A percentile compares a stretch with the other conserved stretches of the same genome.
Evolutionary conservation across 2,329 filamentous ascomycete genomes (phyloP).

Genomic region (Atkinsonella hypoxylon): DNA sequence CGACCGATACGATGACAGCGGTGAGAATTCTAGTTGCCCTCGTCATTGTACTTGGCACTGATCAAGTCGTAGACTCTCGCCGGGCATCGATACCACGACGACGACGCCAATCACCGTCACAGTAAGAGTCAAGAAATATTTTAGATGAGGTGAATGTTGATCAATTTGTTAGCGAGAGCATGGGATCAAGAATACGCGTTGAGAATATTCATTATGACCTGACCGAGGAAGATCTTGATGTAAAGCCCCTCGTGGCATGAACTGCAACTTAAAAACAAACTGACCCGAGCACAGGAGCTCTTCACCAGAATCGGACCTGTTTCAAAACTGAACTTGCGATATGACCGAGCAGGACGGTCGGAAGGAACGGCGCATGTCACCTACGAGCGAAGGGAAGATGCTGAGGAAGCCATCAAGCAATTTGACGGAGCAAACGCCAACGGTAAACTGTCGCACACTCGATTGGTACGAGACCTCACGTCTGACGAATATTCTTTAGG

Average conservation of each 20-base stretch:
- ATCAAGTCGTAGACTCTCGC: constrained; percentile 24
- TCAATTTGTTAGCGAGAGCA: constrained; percentile 29
- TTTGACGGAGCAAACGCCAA: constrained; percentile 88
- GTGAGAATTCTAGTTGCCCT: constrained; percentile 24
- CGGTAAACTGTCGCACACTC: constrained; percentile 28
- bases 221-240: constrained; percentile 70
- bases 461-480: not conserved
- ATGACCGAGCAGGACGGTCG: constrained; percentile 81
- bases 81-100: constrained; percentile 29
- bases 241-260: constrained; percentile 24
- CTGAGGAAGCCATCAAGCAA: constrained; percentile 60
- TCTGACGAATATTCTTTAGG: constrained; percentile 30
- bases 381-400: constrained; percentile 60
- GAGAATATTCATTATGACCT: constrained; percentile 91
- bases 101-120: constrained; percentile 31
- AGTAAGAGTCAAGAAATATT: constrained; percentile 14
- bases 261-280: constrained; percentile 4
- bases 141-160: not conserved
- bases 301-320: constrained; percentile 70
- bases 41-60: constrained; percentile 8
- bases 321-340: constrained; percentile 55
- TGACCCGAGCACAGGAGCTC: constrained; percentile 48
- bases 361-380: constrained; percentile 77
- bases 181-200: constrained; percentile 63
- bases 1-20: constrained; percentile 72